Base-by-base conservation (phyloP, 306 rosid species). In the Crataegus laevigata region DNA sequence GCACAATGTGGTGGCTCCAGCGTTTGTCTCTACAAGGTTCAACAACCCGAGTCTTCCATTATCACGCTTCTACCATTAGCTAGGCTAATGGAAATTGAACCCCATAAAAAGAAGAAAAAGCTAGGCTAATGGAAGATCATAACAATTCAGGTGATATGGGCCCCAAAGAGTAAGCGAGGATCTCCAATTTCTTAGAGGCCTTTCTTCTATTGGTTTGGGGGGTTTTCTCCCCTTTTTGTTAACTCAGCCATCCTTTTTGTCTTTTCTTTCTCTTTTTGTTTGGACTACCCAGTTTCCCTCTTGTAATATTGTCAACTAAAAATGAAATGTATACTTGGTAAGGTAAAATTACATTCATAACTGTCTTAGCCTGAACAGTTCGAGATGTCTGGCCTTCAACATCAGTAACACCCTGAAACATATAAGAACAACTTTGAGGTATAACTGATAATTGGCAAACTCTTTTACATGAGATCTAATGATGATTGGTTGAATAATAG, bases 351-450 rank as follows among this genome's bases (percentile, higher is more conserved):
- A 42, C 76, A 13, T 25, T 75, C 34, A 26, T 5, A 62, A 51
- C 18, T 14, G n/a, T 19, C 73, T 19, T 75, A 67, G 70, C 38
- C 55, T 11, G 68, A 79, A 24, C 62, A 32, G 52, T 51, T 62
- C 3, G 59, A 68, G 75, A 52, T 58, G 50, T 80, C 54, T 61
- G 66, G 36, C 76, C 72, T 72, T 76, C 81, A 81, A 36, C 77
- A 66, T 76, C 84, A 6, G n/a, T 57, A 32, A 18, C 14, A 64
- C 71, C 58, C 77, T 29, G 70, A 65, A 45, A 43, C 76, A 65
- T 54, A 66, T 65, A 32, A 57, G 36, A 55, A 40, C 75, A 34
- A 50, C 43, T 19, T 45, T n/a, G 42, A 67, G 40, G 62, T 69
- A 43, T 15, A 54, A 9, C 34, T 1, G 22, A 55, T 21, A 65